Evolutionary conservation across 306 rosid species (phyloP).

Genomic region (Inga laurina): DNA sequence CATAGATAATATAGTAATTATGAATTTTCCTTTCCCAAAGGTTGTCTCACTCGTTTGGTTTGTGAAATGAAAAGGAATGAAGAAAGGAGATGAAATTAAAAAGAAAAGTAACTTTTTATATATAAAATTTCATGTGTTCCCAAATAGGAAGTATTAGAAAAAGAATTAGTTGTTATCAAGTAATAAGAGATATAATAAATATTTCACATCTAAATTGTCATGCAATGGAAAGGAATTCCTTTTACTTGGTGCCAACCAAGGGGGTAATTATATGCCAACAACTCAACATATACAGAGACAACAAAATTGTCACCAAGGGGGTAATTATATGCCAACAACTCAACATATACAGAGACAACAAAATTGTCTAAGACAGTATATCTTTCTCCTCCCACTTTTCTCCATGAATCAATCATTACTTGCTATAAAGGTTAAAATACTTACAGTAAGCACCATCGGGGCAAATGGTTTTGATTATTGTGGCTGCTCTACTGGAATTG

Average conservation of each 20-base stretch:
- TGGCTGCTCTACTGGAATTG: constrained; percentile 58
- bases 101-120: background rate
- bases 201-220: background rate
- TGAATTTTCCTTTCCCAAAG: background rate
- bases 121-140: background rate
- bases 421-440: constrained; percentile 8
- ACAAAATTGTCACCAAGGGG: too few species aligned
- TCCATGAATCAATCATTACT: background rate
- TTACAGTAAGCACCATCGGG: constrained; percentile 58
- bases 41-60: background rate
- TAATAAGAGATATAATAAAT: background rate
- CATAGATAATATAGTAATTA: background rate
- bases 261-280: background rate
- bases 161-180: background rate
- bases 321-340: too few species aligned
- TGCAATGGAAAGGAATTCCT: background rate
- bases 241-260: background rate
- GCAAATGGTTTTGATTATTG: constrained; percentile 58
- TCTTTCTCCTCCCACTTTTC: background rate
- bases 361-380: background rate
- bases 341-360: too few species aligned
- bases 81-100: background rate
- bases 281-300: background rate
- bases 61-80: background rate
- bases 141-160: background rate